Percentiles rank a stretch among this genome's conserved stretches.
These are phyloP conservation scores for Linderniella brevidens DNA, from an alignment of 257 asterid species.

Conservation along the genomic window DNA sequence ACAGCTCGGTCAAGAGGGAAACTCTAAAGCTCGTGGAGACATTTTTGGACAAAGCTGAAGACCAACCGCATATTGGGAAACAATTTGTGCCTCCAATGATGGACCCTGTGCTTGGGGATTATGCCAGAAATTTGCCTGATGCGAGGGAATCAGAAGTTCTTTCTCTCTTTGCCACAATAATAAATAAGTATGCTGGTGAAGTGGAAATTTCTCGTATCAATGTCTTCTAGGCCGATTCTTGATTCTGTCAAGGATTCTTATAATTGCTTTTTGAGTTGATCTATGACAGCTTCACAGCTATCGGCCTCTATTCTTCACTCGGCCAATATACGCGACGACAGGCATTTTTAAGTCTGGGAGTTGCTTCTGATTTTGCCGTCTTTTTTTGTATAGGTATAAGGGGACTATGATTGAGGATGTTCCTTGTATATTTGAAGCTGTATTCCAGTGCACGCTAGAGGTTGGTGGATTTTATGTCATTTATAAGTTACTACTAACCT, in stretches of 20 bases:
- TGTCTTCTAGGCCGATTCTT: conserved; percentile 3
- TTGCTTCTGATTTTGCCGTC: conserved; percentile 2
- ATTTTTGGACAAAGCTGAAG: conserved; percentile 93
- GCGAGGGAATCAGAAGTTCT: conserved; percentile 99
- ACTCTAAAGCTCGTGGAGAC: conserved; percentile 89
- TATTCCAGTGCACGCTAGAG: conserved; percentile 94
- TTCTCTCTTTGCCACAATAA: conserved; percentile 90
- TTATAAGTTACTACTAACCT: too few relatives aligned
- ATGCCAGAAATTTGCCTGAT: conserved; percentile 92
- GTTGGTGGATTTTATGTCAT: conserved; percentile 19
- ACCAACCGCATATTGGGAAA: conserved; percentile 75
- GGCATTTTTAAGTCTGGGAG: not conserved
- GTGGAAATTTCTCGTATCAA: not conserved
- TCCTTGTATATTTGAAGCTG: conserved; percentile 93
- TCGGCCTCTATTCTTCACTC: not conserved
- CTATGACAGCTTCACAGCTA: not conserved
- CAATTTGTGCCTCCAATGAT: conserved; percentile 97
- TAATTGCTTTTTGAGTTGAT: too few relatives aligned
- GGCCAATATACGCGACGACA: too few relatives aligned
- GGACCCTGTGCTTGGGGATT: conserved; percentile 96
- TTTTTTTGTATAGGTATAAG: conserved; percentile 43
- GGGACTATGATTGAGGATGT: conserved; percentile 89
- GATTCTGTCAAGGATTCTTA: not conserved
- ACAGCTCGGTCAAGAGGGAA: conserved; percentile 98
- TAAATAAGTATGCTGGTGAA: conserved; percentile 67